Conservation (phyloP, 192 early-diverging fungal genomes). For the Funneliformis geosporum region DNA sequence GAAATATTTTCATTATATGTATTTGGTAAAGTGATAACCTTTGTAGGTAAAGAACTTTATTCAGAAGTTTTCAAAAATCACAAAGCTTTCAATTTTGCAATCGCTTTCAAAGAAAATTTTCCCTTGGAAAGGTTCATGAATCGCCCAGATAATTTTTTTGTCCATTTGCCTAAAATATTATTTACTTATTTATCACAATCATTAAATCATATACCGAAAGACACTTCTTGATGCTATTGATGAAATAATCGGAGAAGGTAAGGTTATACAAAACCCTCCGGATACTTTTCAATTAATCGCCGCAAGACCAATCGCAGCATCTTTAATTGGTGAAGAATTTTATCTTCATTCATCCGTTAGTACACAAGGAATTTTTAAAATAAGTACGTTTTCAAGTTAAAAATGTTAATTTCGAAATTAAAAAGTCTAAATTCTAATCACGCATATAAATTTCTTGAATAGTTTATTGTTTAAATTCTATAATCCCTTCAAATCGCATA, state of each 20-base stretch:
- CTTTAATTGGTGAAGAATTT: background rate
- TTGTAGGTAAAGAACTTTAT: background rate
- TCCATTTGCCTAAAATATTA: background rate
- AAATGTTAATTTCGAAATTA: background rate
- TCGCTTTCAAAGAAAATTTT: background rate
- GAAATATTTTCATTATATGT: constrained; percentile 11
- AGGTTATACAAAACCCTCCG: background rate
- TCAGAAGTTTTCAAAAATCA: background rate
- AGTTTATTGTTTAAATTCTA: background rate
- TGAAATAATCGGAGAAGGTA: background rate
- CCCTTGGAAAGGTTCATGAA: background rate
- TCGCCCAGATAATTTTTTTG: background rate
- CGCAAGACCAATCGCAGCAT: background rate
- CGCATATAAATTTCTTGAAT: background rate
- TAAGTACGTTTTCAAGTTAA: background rate
- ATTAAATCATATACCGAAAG: background rate
- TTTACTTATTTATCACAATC: background rate
- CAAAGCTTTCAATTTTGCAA: background rate
- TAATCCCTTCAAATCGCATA: background rate
- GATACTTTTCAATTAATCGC: background rate
- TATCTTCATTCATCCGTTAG: background rate
- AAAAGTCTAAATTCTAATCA: background rate
- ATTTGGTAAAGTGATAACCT: constrained; percentile 1
- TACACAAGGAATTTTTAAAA: background rate
- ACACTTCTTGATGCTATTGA: background rate